Percentiles rank a stretch among this genome's conserved stretches.
These are phyloP conservation scores for Angophora floribunda DNA, from an alignment of 345 rosid species.

Conservation along the genomic window DNA sequence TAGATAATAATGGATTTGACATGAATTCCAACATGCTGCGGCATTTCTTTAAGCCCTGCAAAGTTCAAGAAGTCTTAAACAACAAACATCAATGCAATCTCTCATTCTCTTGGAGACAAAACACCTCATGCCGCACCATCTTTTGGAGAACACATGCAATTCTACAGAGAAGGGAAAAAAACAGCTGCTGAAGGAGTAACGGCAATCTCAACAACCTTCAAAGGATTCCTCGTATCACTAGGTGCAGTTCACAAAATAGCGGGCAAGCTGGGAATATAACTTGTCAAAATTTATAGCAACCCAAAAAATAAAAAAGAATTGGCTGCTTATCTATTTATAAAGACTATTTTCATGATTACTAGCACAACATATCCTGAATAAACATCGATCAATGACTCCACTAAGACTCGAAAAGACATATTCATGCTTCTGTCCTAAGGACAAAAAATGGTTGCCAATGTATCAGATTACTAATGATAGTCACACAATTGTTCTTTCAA, in stretches of 20 bases:
- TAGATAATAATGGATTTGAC: slow-evolving; percentile 63
- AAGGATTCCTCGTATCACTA: not conserved
- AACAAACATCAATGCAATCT: not conserved
- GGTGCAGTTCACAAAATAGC: not conserved
- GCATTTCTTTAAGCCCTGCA: slow-evolving; percentile 35
- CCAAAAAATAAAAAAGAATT: not conserved
- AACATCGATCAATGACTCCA: not conserved
- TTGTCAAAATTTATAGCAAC: not conserved
- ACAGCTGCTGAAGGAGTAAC: not conserved
- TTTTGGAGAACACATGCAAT: not conserved
- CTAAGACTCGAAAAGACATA: not conserved
- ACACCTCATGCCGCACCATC: not conserved
- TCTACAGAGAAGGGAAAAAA: not conserved
- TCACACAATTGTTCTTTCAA: not conserved
- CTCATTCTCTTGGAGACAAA: not conserved
- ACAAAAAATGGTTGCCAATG: not conserved
- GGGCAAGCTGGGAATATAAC: not conserved
- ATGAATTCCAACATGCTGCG: slow-evolving; percentile 10
- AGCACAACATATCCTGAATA: not conserved
- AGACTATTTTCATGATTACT: not conserved
- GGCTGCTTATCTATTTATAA: not conserved
- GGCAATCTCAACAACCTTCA: not conserved
- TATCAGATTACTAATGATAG: not conserved
- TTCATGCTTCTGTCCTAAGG: not conserved
- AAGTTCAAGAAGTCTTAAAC: not conserved